Evolutionary conservation across 2,329 filamentous ascomycete species (phyloP), one percentile per base, ranked within the genome.

Genomic region (Setomelanomma holmii): DNA sequence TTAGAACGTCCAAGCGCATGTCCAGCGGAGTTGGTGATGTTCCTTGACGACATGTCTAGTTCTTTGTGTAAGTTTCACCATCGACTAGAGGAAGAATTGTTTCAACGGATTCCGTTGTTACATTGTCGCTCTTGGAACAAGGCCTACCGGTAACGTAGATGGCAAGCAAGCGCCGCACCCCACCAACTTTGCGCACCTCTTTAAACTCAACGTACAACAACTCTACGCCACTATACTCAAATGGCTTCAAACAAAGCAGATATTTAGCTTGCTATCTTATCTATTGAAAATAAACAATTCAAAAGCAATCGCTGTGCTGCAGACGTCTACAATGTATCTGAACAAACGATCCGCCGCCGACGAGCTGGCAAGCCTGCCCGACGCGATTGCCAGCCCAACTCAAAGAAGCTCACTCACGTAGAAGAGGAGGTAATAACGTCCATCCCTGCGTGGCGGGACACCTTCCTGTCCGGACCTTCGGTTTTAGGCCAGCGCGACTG

Each of bases 341-440:
- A 41, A 49, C n/a, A 11, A 36, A 49, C 45, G 30, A 34, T 49
- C 36, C 24, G 45, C 38, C 24, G 38, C 45, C 17, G 45, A 35
- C 45, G 45, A 24, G 38, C 45, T 49, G 45, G 45, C 40, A 17
- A 40, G 34, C 45, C 45, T 48, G 36, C 24, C 24, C 24, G 24
- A 27, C 24, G 24, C 24, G 24, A 27, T 27, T 27, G 24, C 24
- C 24, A 27, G 24, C 24, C 24, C 12, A 27, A 27, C 24, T 27
- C 24, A 27, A 27, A 12, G 24, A 27, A 27, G 24, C 24, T 27
- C 6, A 27, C 24, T 12, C 24, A 27, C 6, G 6, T 27, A 27
- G 24, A 27, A 27, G 24, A 27, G 24, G 24, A 27, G 24, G 24
- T 27, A 27, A 27, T 27, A 30, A 30, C 12, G 24, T 30, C 24